Evolutionary conservation across 768 basidiomycete genomes (phyloP).

Genomic region (Rhizopogon vinicolor): DNA sequence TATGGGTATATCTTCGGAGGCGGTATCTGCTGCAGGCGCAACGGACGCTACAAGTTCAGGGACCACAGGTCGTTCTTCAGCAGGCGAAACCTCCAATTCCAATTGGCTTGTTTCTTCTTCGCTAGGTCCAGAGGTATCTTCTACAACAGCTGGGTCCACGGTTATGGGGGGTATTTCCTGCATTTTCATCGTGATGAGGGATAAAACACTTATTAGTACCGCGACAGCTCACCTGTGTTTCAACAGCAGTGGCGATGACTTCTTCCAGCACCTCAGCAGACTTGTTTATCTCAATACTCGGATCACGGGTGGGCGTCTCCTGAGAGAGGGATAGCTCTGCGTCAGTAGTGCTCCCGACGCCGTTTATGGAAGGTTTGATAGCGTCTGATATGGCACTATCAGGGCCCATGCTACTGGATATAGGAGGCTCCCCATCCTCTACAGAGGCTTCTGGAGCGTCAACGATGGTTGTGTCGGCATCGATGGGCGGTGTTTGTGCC

Average conservation of each 20-base stretch:
- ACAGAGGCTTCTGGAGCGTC: not conserved
- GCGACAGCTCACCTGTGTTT: not conserved
- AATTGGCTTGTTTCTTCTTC: not conserved
- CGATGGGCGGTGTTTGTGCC: not conserved
- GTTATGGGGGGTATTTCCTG: not conserved
- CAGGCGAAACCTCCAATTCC: not conserved
- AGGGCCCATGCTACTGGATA: not conserved
- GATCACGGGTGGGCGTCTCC: not conserved
- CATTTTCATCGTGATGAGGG: not conserved
- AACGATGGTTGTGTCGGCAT: not conserved
- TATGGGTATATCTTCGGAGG: not conserved
- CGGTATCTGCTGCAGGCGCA: not conserved
- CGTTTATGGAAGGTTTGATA: conserved; percentile 2
- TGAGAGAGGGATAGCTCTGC: not conserved
- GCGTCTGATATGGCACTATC: not conserved
- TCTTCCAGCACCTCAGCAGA: not conserved
- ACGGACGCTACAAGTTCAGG: not conserved
- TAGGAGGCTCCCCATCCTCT: not conserved
- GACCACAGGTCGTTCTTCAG: not conserved
- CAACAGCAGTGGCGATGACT: not conserved
- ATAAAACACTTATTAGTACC: not conserved
- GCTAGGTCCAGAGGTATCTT: not conserved
- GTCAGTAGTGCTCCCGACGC: conserved; percentile 1
- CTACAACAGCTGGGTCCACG: not conserved
- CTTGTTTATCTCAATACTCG: not conserved